Evolutionary conservation across 208 protist species (phyloP).

Genomic region (Leishmania turanica): DNA sequence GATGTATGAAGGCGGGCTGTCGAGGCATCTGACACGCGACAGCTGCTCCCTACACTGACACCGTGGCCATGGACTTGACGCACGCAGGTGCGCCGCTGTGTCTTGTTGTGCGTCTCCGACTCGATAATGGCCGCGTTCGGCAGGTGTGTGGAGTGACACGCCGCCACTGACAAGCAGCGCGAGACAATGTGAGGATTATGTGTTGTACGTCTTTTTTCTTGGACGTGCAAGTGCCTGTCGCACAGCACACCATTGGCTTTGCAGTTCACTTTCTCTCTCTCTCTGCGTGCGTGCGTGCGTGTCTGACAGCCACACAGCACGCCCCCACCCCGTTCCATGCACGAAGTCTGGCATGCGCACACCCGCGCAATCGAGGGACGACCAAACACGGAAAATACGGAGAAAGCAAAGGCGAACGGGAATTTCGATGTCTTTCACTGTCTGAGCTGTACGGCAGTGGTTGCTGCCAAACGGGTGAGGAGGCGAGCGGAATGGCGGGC

Average conservation of each 20-base stretch:
- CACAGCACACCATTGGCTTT: neutral
- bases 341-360: too few relatives aligned
- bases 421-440: neutral
- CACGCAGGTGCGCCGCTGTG: neutral
- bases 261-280: neutral
- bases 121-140: neutral
- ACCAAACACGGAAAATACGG: neutral
- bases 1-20: neutral
- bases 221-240: neutral
- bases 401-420: neutral
- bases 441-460: neutral
- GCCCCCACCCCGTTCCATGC: too few relatives aligned
- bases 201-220: neutral
- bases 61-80: neutral
- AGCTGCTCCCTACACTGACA: neutral
- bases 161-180: too few relatives aligned
- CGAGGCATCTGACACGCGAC: neutral
- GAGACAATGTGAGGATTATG: too few relatives aligned
- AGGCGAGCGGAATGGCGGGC: too few relatives aligned
- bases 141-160: too few relatives aligned
- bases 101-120: neutral
- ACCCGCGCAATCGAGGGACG: neutral
- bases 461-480: neutral
- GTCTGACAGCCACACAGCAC: neutral
- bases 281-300: neutral